These are phyloP conservation scores for Camellia japonica DNA, from an alignment of 148 eudicot genomes.

Conservation along the genomic window DNA sequence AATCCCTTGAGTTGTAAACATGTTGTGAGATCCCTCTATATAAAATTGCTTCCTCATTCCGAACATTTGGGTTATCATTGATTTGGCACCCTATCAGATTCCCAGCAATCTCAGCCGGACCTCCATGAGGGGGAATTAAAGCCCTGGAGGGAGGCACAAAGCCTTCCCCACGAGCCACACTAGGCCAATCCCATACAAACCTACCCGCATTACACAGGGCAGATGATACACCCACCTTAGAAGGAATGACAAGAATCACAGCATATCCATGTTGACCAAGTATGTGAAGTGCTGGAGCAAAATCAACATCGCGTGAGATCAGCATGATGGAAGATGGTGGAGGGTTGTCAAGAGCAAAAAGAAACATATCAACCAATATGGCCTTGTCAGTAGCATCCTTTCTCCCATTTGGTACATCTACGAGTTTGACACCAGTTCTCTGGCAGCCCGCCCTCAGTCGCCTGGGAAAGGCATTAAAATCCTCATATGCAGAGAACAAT, in stretches of 20 bases:
- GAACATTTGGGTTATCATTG: conserved; percentile 46
- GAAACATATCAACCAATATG: conserved; percentile 92
- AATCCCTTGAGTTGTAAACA: conserved; percentile 42
- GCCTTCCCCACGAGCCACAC: conserved; percentile 90
- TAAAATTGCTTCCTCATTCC: conserved; percentile 69
- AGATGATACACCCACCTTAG: conserved; percentile 72
- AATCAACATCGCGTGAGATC: conserved; percentile 93
- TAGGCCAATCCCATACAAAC: conserved; percentile 95
- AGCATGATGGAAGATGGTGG: conserved; percentile 89
- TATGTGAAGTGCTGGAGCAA: conserved; percentile 88
- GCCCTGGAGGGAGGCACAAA: conserved; percentile 54
- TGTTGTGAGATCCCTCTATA: conserved; percentile 65
- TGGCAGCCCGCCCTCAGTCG: conserved; percentile 92
- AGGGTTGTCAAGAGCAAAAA: conserved; percentile 87
- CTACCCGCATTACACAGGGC: conserved; percentile 86
- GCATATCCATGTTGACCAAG: conserved; percentile 94
- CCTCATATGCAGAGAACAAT: conserved; percentile 82
- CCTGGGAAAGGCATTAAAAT: conserved; percentile 84
- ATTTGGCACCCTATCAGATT: conserved; percentile 40
- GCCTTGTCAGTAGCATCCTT: conserved; percentile 98
- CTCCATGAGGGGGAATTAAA: conserved; percentile 32
- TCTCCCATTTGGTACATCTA: conserved; percentile 90
- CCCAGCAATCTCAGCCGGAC: conserved; percentile 39
- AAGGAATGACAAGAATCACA: conserved; percentile 76
- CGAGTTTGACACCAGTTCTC: conserved; percentile 85